These are phyloP conservation scores for Daldinia vernicosa DNA, from an alignment of 495 filamentous ascomycete species.

Conservation along the genomic window DNA sequence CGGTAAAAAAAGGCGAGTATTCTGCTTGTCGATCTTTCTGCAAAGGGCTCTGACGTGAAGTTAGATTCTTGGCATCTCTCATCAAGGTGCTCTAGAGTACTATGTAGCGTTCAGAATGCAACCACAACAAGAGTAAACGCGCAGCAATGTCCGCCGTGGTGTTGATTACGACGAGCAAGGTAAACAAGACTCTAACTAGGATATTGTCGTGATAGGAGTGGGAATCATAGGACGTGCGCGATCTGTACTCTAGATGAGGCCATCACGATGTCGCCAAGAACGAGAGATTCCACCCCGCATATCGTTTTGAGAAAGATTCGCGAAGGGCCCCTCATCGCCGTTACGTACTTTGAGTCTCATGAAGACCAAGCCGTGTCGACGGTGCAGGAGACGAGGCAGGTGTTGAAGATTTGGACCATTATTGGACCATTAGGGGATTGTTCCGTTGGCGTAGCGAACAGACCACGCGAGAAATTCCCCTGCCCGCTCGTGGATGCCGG, in stretches of 20 bases:
- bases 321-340: constrained; percentile 15
- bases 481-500: constrained; percentile 9
- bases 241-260: constrained; percentile 30
- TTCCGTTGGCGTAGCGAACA: constrained; percentile 19
- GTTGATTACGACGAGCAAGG: background rate
- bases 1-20: constrained; percentile 8
- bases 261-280: constrained; percentile 32
- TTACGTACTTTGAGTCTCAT: constrained; percentile 19
- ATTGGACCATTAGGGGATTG: constrained; percentile 19
- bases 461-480: constrained; percentile 32
- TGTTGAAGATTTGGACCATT: constrained; percentile 11
- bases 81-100: background rate
- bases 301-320: background rate
- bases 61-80: constrained; percentile 10
- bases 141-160: background rate
- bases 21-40: constrained; percentile 23
- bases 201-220: background rate
- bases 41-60: constrained; percentile 4
- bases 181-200: background rate
- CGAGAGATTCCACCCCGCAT: constrained; percentile 27
- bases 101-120: background rate
- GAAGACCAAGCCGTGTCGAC: constrained; percentile 5
- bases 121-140: background rate
- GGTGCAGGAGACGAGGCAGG: background rate
- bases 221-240: constrained; percentile 10